Evolutionary conservation across 179 eudicot species (phyloP).

Genomic region (Amaranthus tricolor): DNA sequence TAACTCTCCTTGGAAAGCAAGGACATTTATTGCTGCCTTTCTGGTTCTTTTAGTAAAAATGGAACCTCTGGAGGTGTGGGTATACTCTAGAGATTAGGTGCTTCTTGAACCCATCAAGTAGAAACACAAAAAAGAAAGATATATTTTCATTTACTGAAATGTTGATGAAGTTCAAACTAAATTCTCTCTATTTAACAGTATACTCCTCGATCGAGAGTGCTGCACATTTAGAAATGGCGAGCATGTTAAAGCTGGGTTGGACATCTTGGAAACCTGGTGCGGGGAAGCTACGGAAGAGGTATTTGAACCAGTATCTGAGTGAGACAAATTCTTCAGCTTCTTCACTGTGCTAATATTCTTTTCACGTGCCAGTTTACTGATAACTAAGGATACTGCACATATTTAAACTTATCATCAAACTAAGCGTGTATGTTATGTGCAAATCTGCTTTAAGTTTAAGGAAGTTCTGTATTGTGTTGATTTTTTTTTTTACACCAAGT

Average conservation of each 20-base stretch:
- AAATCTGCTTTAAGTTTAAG: not conserved
- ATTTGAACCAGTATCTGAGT: conserved; percentile 17
- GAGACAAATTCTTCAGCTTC: not conserved
- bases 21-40: not conserved
- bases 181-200: conserved; percentile 37
- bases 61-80: not conserved
- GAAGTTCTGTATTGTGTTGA: not conserved
- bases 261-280: conserved; percentile 72
- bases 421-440: not conserved
- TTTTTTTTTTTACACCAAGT: not conserved
- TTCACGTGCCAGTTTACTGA: too few species aligned
- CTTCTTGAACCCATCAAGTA: not conserved
- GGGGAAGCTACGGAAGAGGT: conserved; percentile 71
- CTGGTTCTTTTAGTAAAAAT: not conserved
- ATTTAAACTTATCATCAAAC: not conserved
- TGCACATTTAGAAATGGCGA: conserved; percentile 87
- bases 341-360: not conserved
- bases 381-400: not conserved
- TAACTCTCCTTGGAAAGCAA: not conserved
- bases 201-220: conserved; percentile 64
- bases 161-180: not conserved
- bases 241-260: conserved; percentile 65
- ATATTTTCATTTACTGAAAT: not conserved
- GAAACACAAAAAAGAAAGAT: not conserved
- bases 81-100: not conserved